Evolutionary conservation across 2,329 filamentous ascomycete species (phyloP).

Genomic region (Xylariaceae sp.): DNA sequence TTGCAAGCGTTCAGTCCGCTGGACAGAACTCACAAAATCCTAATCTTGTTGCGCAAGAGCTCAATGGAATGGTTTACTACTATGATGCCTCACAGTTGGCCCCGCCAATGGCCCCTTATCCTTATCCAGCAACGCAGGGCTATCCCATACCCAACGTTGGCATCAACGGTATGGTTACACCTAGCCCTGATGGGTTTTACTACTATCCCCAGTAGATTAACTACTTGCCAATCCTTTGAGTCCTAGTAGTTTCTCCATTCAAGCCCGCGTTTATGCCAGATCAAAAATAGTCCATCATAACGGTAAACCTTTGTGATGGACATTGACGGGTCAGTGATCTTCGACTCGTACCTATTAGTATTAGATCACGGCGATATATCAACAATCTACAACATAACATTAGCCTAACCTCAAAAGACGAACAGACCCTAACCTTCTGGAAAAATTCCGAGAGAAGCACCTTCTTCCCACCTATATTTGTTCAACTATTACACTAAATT

Average conservation of each 20-base stretch:
- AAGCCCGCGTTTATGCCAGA: neutral
- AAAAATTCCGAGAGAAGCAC: slow-evolving; percentile 6
- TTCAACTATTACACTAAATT: slow-evolving; percentile 9
- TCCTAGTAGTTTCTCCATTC: no score
- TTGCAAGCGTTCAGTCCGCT: slow-evolving; percentile 41
- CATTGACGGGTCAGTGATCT: neutral
- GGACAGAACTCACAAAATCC: slow-evolving; percentile 61
- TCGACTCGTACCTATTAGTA: slow-evolving; percentile 2
- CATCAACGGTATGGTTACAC: slow-evolving; percentile 82
- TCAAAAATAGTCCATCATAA: neutral
- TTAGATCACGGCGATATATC: slow-evolving; percentile 11
- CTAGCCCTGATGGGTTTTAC: slow-evolving; percentile 72
- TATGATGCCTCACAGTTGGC: slow-evolving; percentile 79
- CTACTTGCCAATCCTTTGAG: no score
- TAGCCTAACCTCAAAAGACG: slow-evolving; percentile 4
- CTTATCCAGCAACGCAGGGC: slow-evolving; percentile 55
- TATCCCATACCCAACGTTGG: slow-evolving; percentile 62
- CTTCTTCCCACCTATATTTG: neutral
- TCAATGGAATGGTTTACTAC: slow-evolving; percentile 96
- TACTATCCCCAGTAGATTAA: slow-evolving; percentile 64
- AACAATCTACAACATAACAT: slow-evolving; percentile 10
- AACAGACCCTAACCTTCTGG: slow-evolving; percentile 5
- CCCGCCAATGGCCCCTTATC: slow-evolving; percentile 52
- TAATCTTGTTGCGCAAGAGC: slow-evolving; percentile 78
- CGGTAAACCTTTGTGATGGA: slow-evolving; percentile 3